A percentile compares a stretch with the other conserved stretches of the same genome.
phyloP scores from a whole-genome alignment of 2,329 filamentous ascomycete genomes.

The Coniochaeta hoffmannii region DNA sequence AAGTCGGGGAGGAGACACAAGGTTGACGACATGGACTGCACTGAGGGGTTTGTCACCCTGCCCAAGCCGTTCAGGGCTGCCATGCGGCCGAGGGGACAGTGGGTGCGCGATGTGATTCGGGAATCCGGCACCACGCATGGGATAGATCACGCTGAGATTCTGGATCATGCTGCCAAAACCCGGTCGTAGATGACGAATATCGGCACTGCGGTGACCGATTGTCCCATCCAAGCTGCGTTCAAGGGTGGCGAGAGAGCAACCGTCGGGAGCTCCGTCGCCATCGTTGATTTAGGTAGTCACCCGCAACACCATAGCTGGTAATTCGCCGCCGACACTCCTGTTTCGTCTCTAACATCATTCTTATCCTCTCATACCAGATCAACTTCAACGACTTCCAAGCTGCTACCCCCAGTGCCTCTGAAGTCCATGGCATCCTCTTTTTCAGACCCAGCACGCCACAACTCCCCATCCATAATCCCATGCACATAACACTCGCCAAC shows the following conservation, averaged over 20 bases:
- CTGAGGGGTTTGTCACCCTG: slow-evolving; percentile 18
- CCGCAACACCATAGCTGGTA: too few relatives aligned
- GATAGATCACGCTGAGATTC: not conserved
- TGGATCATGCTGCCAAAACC: not conserved
- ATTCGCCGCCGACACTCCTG: too few relatives aligned
- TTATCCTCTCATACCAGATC: too few relatives aligned
- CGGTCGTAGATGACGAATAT: too few relatives aligned
- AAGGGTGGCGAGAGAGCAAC: too few relatives aligned
- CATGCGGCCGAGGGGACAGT: slow-evolving; percentile 19
- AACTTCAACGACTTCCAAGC: not conserved
- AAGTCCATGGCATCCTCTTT: too few relatives aligned
- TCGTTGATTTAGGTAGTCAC: too few relatives aligned
- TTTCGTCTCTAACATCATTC: too few relatives aligned
- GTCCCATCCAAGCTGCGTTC: too few relatives aligned
- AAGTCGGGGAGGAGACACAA: slow-evolving; percentile 10
- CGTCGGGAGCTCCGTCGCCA: too few relatives aligned
- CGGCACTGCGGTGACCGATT: too few relatives aligned
- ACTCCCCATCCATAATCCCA: not conserved
- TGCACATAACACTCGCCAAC: not conserved
- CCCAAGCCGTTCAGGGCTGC: slow-evolving; percentile 20
- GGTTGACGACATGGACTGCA: slow-evolving; percentile 17
- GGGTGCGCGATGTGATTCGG: slow-evolving; percentile 19
- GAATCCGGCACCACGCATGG: slow-evolving; percentile 2
- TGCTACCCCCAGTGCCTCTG: not conserved
- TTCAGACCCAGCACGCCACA: not conserved